Percentiles rank a stretch among this genome's conserved stretches.
Evolutionary conservation across 2,329 filamentous ascomycete species (phyloP).

Genomic region (Fusarium beomiforme): DNA sequence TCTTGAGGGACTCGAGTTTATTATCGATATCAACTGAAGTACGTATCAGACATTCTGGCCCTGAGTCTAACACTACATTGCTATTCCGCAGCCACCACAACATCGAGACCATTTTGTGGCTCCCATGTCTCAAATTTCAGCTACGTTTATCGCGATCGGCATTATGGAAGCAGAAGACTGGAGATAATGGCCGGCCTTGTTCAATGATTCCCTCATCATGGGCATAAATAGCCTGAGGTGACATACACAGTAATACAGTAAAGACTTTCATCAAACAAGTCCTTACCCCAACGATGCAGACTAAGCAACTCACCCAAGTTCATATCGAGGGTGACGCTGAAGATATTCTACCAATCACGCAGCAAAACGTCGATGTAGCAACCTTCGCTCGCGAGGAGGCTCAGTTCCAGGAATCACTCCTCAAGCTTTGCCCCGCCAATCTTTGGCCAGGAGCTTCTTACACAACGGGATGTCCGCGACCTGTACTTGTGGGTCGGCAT

Average conservation of each 20-base stretch:
- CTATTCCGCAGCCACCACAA: too few species aligned
- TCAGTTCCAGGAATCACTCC: constrained; percentile 23
- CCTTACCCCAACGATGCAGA: background rate
- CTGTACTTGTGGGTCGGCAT: constrained; percentile 47
- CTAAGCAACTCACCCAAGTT: constrained; percentile 32
- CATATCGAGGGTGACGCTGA: constrained; percentile 13
- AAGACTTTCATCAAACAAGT: rapidly evolving
- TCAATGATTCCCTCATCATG: background rate
- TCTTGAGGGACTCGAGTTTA: background rate
- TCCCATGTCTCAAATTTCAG: background rate
- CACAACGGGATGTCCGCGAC: constrained; percentile 44
- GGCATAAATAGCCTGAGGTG: background rate
- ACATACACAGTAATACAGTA: background rate
- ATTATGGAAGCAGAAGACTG: rapidly evolving
- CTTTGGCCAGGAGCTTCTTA: constrained; percentile 47
- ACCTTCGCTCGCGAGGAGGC: constrained; percentile 33
- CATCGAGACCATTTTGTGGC: background rate
- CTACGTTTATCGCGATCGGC: rapidly evolving
- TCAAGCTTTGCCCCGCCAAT: constrained; percentile 37
- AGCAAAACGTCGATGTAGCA: constrained; percentile 64
- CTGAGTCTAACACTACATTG: background rate
- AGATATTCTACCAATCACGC: constrained; percentile 7
- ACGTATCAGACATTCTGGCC: background rate
- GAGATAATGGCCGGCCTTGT: rapidly evolving
- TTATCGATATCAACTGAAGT: background rate